A percentile compares a stretch with the other conserved stretches of the same genome.
phyloP scores from a whole-genome alignment of 2,329 filamentous ascomycete species.

The Exophiala aquamarina region DNA sequence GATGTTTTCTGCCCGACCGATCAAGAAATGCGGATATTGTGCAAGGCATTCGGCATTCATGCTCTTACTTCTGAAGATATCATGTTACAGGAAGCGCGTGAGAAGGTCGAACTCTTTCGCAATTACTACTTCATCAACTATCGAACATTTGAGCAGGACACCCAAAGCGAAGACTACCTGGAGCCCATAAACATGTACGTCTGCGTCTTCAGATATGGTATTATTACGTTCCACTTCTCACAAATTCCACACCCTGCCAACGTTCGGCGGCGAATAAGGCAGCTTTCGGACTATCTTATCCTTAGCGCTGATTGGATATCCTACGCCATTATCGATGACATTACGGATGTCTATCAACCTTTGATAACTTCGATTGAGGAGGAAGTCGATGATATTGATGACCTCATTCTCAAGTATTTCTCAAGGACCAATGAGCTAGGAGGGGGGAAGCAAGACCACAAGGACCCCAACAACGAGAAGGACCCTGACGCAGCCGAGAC shows the following conservation, averaged over 20 bases:
- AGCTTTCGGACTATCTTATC: constrained; percentile 90
- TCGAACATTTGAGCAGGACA: constrained; percentile 94
- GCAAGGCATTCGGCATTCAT: constrained; percentile 93
- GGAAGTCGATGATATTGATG: constrained; percentile 96
- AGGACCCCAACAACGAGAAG: constrained; percentile 35
- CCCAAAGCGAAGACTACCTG: constrained; percentile 82
- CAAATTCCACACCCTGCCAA: constrained; percentile 95
- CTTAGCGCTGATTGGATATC: constrained; percentile 97
- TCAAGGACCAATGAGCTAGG: constrained; percentile 45
- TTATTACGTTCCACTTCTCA: constrained; percentile 93
- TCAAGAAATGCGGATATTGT: constrained; percentile 89
- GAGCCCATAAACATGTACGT: constrained; percentile 98
- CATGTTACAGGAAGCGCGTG: constrained; percentile 92
- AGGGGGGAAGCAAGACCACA: constrained; percentile 41
- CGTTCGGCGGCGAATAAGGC: constrained; percentile 87
- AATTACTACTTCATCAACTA: constrained; percentile 99
- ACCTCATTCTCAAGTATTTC: constrained; percentile 81
- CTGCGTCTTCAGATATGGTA: constrained; percentile 91
- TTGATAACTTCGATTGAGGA: constrained; percentile 91
- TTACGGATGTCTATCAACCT: constrained; percentile 93
- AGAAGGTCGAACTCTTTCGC: constrained; percentile 96
- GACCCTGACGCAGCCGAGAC: constrained; percentile 42
- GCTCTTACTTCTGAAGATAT: constrained; percentile 95
- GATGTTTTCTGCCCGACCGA: constrained; percentile 90
- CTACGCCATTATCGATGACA: constrained; percentile 96